phyloP scores from a whole-genome alignment of 805 yeast species.

The Cyberlindnera samutprakarnensis region DNA sequence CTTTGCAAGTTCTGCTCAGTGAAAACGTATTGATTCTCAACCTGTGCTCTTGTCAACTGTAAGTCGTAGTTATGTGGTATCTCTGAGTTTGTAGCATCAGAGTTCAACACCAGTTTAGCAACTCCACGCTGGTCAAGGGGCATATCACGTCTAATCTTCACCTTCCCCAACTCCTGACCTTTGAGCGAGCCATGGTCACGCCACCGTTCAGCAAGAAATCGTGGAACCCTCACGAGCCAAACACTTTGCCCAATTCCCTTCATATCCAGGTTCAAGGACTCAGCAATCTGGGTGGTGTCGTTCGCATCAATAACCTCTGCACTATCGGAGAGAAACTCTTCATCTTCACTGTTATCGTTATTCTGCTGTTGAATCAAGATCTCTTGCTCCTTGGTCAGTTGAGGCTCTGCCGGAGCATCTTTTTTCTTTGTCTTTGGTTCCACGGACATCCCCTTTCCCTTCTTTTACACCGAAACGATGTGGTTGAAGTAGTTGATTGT shows the following conservation, averaged over 20 bases:
- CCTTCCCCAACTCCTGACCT: conserved; percentile 76
- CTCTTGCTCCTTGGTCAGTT: conserved; percentile 6
- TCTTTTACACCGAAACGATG: no score
- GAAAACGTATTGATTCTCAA: conserved; percentile 80
- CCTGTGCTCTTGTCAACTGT: conserved; percentile 67
- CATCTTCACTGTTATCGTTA: conserved; percentile 28
- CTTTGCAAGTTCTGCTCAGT: conserved; percentile 75
- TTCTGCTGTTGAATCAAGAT: conserved; percentile 19
- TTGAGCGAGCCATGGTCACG: conserved; percentile 48
- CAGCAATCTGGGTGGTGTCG: conserved; percentile 45
- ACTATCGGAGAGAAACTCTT: conserved; percentile 32
- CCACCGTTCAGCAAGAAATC: conserved; percentile 81
- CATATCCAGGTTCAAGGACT: conserved; percentile 67
- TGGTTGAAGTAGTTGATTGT: no score
- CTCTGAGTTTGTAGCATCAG: conserved; percentile 36
- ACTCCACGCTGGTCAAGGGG: conserved; percentile 22
- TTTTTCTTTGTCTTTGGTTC: conserved; percentile 2
- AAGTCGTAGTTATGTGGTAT: conserved; percentile 85
- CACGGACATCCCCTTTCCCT: conserved; percentile 1
- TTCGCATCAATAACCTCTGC: conserved; percentile 39
- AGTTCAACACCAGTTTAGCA: conserved; percentile 51
- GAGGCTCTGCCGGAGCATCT: conserved; percentile 3
- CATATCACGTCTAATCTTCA: conserved; percentile 36
- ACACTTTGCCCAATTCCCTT: conserved; percentile 58
- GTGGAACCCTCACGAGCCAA: conserved; percentile 90